Conservation (phyloP, 1,284 basidiomycete genomes). For the Ganoderma multipileum region DNA sequence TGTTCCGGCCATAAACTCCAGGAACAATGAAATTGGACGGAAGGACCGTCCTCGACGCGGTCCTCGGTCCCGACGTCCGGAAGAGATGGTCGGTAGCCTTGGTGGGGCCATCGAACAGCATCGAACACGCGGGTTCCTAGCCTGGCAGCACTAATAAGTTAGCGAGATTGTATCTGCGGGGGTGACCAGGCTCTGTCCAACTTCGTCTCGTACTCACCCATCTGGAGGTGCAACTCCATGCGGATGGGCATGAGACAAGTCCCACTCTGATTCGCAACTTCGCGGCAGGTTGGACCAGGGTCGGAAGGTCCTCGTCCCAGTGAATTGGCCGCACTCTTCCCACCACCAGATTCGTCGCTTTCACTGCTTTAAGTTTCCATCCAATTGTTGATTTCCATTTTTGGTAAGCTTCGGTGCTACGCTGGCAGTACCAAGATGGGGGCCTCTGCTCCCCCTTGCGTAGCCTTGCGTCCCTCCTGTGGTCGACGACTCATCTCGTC, state of each 20-base stretch:
- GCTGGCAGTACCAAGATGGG: neutral
- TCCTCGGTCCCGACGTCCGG: neutral
- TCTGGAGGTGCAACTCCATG: neutral
- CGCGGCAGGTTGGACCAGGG: neutral
- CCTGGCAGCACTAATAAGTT: neutral
- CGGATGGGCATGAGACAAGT: neutral
- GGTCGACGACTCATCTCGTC: neutral
- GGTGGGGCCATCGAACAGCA: neutral
- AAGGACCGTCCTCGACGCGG: neutral
- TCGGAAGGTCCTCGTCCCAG: neutral
- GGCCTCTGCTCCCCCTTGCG: neutral
- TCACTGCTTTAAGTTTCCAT: neutral
- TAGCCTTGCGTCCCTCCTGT: neutral
- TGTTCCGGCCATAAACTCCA: too few species aligned
- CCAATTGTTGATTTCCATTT: neutral
- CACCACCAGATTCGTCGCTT: neutral
- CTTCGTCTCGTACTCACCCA: neutral
- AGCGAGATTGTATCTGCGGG: neutral
- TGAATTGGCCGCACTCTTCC: too few species aligned
- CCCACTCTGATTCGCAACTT: neutral
- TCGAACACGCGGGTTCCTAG: neutral
- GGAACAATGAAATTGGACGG: too few species aligned
- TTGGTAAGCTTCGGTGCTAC: neutral
- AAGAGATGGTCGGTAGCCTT: too few species aligned
- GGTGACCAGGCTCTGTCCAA: neutral